Base-by-base conservation (phyloP, 768 basidiomycete genomes). In the Coprinopsis marcescibilis region DNA sequence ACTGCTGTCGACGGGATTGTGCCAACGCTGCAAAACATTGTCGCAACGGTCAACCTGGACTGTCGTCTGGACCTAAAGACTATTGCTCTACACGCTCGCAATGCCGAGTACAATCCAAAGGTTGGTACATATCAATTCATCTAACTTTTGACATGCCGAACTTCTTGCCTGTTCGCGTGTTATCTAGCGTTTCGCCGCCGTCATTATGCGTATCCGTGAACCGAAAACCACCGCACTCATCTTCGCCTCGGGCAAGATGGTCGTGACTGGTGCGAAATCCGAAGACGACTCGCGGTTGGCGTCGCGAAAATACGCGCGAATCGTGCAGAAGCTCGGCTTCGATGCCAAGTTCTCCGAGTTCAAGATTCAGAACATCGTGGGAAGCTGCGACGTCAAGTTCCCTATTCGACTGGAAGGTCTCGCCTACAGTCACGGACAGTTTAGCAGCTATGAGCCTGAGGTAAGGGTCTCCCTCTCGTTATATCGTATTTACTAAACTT, bases 41-140 rank as follows among this genome's bases (percentile, higher is more conserved):
- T 99, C 55, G 95, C 96, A 4, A 99, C 96, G 4, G 95, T 98
- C 65, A 98, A 97, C 60, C 78, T 99, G 21, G 95, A 96, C 65
- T 97, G 94, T 54, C 81, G 94, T 32, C 76, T 99, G 40, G 96
- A 98, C 65, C 72, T 99, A 45, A 99, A 99, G 79, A 98, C 96
- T 44, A 99, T 98, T 50, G 95, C 96, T 8, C 70, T 98, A 49
- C 95, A 99, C 57, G 96, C 96, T 2, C 78, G 96, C 50, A 99
- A 99, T 65, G 96, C 96, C 25, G 96, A 99, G 71, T 99, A 99
- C 66, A 98, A 98, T 64, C 96, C 96, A 42, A 97, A 99, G 92
- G 96, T 98, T 80, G 69, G 89, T 87, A 74, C 66, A 60, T 55
- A 57, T 60, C 56, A 61, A 45, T 60, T 61, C 64, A 65, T 72